Conservation (phyloP, 2,329 filamentous ascomycete genomes). For the Basipetospora chlamydospora region DNA sequence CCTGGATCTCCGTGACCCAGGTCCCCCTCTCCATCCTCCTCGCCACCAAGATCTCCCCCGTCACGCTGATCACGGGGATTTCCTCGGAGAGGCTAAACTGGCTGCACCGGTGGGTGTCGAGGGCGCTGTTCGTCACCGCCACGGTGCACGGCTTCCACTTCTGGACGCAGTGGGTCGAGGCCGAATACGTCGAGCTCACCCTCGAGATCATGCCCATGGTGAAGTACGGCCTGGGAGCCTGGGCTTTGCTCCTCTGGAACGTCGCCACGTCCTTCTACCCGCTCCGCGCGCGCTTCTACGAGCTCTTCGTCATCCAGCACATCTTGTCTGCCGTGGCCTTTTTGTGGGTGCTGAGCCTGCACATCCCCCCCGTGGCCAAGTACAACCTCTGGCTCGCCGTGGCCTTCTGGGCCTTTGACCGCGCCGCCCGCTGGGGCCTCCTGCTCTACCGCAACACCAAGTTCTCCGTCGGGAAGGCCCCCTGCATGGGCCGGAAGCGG, state of each 20-base stretch:
- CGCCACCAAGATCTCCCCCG: conserved; percentile 40
- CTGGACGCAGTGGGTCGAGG: conserved; percentile 45
- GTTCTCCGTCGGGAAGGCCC: conserved; percentile 17
- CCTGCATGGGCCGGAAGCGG: conserved; percentile 30
- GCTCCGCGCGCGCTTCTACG: conserved; percentile 50
- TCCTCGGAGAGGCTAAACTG: conserved; percentile 59
- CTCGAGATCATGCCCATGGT: conserved; percentile 48
- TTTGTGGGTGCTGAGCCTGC: conserved; percentile 47
- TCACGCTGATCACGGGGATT: conserved; percentile 46
- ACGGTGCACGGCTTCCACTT: conserved; percentile 59
- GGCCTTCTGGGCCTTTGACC: conserved; percentile 47
- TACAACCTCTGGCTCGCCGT: conserved; percentile 55
- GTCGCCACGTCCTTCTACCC: conserved; percentile 48
- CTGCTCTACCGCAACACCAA: conserved; percentile 39
- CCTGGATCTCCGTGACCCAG: conserved; percentile 51
- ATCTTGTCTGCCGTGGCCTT: conserved; percentile 45
- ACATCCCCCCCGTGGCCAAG: conserved; percentile 43
- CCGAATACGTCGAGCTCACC: conserved; percentile 43
- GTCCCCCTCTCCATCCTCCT: conserved; percentile 50
- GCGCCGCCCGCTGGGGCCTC: conserved; percentile 33
- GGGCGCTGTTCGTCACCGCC: conserved; percentile 53
- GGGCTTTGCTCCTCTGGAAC: conserved; percentile 52
- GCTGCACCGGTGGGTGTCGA: conserved; percentile 58
- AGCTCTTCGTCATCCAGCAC: conserved; percentile 57
- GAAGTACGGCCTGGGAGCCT: conserved; percentile 52